phyloP scores from a whole-genome alignment of 2,329 filamentous ascomycete genomes.

The Dendryphion nanum region DNA sequence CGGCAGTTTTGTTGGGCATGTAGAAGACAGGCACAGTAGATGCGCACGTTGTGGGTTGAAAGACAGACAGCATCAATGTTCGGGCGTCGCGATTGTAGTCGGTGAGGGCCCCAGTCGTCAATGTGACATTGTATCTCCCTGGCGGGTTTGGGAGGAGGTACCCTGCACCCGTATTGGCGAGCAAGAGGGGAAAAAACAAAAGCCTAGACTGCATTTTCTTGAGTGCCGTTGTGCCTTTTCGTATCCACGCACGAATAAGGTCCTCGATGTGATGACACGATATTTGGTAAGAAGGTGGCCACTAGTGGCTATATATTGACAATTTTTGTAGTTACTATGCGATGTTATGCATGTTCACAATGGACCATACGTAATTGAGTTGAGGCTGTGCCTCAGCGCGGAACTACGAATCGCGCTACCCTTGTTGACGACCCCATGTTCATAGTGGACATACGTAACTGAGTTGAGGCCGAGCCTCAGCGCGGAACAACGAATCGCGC shows the following conservation, averaged over 20 bases:
- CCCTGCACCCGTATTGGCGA: constrained; percentile 11
- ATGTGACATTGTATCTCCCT: constrained; percentile 18
- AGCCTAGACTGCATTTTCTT: constrained; percentile 10
- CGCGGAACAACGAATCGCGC: constrained; percentile 8
- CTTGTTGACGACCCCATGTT: constrained; percentile 7
- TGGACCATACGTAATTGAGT: constrained; percentile 3
- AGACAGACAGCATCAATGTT: constrained; percentile 17
- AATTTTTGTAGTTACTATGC: constrained; percentile 3
- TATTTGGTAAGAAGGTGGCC: neutral
- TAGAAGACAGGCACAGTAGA: constrained; percentile 13
- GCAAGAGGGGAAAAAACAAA: constrained; percentile 9
- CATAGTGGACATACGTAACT: constrained; percentile 2
- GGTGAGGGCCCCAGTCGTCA: constrained; percentile 15
- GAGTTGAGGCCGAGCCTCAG: constrained; percentile 4
- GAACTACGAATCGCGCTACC: constrained; percentile 9
- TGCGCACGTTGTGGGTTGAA: constrained; percentile 15
- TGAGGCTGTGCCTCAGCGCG: constrained; percentile 6
- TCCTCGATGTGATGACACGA: constrained; percentile 5
- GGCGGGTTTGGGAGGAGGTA: constrained; percentile 15
- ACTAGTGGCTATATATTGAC: too few species aligned
- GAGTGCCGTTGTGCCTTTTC: constrained; percentile 5
- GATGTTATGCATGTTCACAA: constrained; percentile 1
- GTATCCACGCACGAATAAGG: constrained; percentile 4
- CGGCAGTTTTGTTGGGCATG: constrained; percentile 20
- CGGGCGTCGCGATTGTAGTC: constrained; percentile 17